Evolutionary conservation across 2,329 filamentous ascomycete genomes (phyloP), one percentile per base, ranked within the genome.

Genomic region (Lachnellula cervina): DNA sequence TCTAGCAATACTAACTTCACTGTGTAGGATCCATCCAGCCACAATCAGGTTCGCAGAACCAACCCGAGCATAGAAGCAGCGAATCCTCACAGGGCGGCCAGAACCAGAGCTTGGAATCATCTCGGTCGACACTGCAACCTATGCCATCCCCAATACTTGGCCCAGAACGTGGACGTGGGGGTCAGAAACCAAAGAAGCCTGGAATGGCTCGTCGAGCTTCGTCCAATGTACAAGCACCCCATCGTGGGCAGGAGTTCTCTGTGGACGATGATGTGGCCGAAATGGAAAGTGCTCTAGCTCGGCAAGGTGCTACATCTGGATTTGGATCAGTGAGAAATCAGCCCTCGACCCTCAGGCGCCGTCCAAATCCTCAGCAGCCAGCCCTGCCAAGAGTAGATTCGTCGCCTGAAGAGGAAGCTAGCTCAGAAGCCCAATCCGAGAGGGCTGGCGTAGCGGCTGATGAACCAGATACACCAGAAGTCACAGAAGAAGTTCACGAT

Each of bases 181-280:
- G 70, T 64, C 60, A 73, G 67, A 59, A 64, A 51, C 48, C 71
- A 60, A 66, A 68, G 60, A 95, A 93, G 70, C 90, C 90, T 17
- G 74, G 81, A 11, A 82, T 93, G 71, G 71, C 81, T 56, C 86
- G 90, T 63, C 86, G 90, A 59, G 79, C 86, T 56, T 93, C 90
- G 1, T 90, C 90, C 23, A 89, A 82, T 55, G 72, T 69, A 21
- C 79, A 83, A 66, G 84, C 84, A 42, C 91, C 90, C 2, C 84
- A 93, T 69, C 87, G 90, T 52, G 89, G 92, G 32, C 88, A 89
- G 59, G 80, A 93, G 58, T 97, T 96, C 73, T 97, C 92, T 0
- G 90, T 90, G 48, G 92, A 97, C 69, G 93, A 97, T 70, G 91
- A 90, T 67, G 77, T 85, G 23, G 80, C 84, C 61, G 93, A 97